Base-by-base conservation (phyloP, 129 eudicot species). In the Flaveria ramosissima region DNA sequence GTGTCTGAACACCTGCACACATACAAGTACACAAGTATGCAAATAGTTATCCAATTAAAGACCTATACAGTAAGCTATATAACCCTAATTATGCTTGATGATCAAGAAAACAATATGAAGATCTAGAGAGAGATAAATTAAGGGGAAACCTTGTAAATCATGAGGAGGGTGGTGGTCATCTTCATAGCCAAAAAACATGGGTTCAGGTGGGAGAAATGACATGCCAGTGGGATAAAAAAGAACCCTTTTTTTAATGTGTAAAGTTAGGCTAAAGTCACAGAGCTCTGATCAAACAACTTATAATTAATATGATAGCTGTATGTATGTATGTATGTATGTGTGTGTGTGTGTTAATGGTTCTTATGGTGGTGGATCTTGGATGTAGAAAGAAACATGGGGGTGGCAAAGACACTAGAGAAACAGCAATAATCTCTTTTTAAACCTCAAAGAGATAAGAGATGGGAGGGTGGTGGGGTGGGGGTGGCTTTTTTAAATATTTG, bases 161-260 rank as follows among this genome's bases (percentile, higher is more conserved):
- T 87, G 82, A 65, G 89, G 87, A 53, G 65, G 86, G 71, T 83
- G 82, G 88, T 63, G 59, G 67, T 83, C 78, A 62, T 88, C 83
- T 46, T 88, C 92, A 85, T 82, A 85, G 89, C 82, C 82, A 67
- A 80, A 86, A 74, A 87, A 86, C 88, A 89, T 85, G 88, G 93
- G 84, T 67, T 81, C 84, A 41, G 83, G 83, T 46, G 87, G 88
- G 80, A 86, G 74, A 69, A 89, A 86, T 74, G 92, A 79, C 84
- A 87, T 85, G 69, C 39, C 85, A 79, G 85, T 77, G 78, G 66
- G 68, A 70, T 45, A 52, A 57, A 78, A 78, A 72, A 66, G 78
- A 77, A 56, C 8, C 61, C n/a, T 51, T 63, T 68, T 39, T 71
- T 77, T 24, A 32, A 61, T 53, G 52, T 30, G 68, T 71, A 76